Evolutionary conservation across 177 flowering plant species (phyloP), one percentile per base, ranked within the genome.

Genomic region (Tripterygium wilfordii): DNA sequence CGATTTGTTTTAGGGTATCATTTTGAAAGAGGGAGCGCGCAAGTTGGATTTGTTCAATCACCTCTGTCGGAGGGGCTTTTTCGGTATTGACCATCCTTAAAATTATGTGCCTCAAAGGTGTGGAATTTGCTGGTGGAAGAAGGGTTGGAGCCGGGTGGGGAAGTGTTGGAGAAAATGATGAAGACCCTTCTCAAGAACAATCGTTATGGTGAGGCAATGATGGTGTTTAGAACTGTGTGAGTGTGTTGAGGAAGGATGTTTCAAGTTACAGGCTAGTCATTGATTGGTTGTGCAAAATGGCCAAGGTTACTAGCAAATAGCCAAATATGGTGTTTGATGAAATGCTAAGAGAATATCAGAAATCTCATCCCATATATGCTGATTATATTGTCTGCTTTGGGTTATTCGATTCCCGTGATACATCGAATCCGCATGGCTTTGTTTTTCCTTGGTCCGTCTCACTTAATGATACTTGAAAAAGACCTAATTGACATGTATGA

Each of bases 61-160:
- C 36, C 19, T 36, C 31, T 42, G 54, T 48, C 49, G 39, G 54
- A 49, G 21, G 49, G 58, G 15, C n/a, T 16, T 18, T 28, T 38
- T 30, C 13, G 57, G 20, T 0, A 24, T 49, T 54, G n/a, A n/a
- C n/a, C n/a, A n/a, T n/a, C n/a, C n/a, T n/a, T n/a, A n/a, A n/a
- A n/a, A n/a, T n/a, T n/a, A n/a, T n/a, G n/a, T n/a, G 95, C 90
- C 12, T 76, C 92, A 24, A 80, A 75, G 45, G 15, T 88, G 20
- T 91, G 96, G 96, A 88, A 85, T 62, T 58, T 68, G 43, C 79
- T 83, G 90, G 79, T 72, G 58, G 90, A 83, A 48, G 79, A 74
- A 45, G 87, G 92, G n/a, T 58, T 83, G 28, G 80, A 75, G 50
- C 71, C 77, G 2, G 78, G 61, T n/a, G 17, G 77, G 2, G 71